phyloP scores from a whole-genome alignment of 2,329 filamentous ascomycete species.

The Amauroascus verrucosus region DNA sequence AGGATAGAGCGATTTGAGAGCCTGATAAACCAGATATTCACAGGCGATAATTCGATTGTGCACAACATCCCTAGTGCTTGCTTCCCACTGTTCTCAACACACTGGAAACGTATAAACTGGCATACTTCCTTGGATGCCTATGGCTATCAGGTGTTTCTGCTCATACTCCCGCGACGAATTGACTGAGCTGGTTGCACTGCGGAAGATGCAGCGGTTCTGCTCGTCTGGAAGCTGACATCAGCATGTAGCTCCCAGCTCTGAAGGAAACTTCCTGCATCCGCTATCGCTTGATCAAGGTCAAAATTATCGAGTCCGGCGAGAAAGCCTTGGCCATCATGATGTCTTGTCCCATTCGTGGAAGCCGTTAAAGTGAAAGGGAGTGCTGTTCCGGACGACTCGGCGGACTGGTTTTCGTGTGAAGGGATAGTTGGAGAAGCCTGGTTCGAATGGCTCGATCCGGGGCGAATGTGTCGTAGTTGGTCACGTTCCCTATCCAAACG shows the following conservation, averaged over 20 bases:
- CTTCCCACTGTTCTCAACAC: too few relatives aligned
- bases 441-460: slow-evolving; percentile 3
- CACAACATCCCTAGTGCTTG: too few relatives aligned
- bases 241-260: slow-evolving; percentile 36
- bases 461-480: background rate
- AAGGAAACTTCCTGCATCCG: slow-evolving; percentile 38
- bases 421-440: background rate
- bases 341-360: slow-evolving; percentile 26
- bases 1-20: too few relatives aligned
- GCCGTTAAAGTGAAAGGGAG: slow-evolving; percentile 27
- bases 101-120: background rate
- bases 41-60: too few relatives aligned
- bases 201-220: background rate
- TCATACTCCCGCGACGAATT: background rate
- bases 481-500: background rate
- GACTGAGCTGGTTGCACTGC: slow-evolving; percentile 1
- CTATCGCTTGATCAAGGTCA: slow-evolving; percentile 36
- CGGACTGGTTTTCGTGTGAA: background rate
- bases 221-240: slow-evolving; percentile 18
- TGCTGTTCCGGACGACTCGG: slow-evolving; percentile 1
- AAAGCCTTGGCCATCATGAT: slow-evolving; percentile 28
- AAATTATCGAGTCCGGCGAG: slow-evolving; percentile 28
- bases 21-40: too few relatives aligned
- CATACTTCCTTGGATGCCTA: background rate
- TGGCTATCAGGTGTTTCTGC: background rate